These are phyloP conservation scores for Aspergillus tanneri DNA, from an alignment of 2,329 filamentous ascomycete species.

Conservation along the genomic window DNA sequence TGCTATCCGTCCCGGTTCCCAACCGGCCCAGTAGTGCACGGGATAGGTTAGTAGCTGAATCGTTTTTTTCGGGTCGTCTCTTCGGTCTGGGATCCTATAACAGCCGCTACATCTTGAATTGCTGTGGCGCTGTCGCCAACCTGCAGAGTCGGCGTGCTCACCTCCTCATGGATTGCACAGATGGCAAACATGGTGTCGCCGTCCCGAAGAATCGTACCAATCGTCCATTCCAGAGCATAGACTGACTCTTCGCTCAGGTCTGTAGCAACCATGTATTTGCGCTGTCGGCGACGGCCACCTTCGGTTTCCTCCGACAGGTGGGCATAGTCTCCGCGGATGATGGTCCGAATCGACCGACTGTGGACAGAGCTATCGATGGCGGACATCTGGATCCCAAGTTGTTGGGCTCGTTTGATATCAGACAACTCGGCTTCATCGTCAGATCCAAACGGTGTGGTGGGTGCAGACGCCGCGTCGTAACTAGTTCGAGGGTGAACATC, in stretches of 20 bases:
- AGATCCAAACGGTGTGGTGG: constrained; percentile 67
- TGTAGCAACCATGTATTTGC: constrained; percentile 93
- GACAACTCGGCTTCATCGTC: constrained; percentile 82
- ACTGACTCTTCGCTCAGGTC: constrained; percentile 92
- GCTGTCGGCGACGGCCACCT: constrained; percentile 72
- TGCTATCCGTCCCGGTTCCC: constrained; percentile 40
- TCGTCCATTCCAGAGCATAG: constrained; percentile 95
- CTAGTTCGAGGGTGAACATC: constrained; percentile 78
- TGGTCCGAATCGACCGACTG: constrained; percentile 81
- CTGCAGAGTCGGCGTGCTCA: constrained; percentile 46
- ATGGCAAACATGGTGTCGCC: constrained; percentile 92
- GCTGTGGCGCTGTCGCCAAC: constrained; percentile 71
- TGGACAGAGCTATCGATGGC: constrained; percentile 70
- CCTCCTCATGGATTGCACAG: constrained; percentile 89
- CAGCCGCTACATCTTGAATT: constrained; percentile 71
- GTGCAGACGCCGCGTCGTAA: constrained; percentile 66
- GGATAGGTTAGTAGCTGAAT: constrained; percentile 29
- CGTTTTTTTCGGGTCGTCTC: constrained; percentile 51
- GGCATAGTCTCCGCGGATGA: constrained; percentile 82
- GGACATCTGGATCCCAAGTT: constrained; percentile 76
- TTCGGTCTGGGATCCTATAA: constrained; percentile 61
- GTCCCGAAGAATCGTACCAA: constrained; percentile 89
- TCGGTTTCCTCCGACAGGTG: constrained; percentile 72
- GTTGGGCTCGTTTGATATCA: constrained; percentile 85
- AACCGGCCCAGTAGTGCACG: constrained; percentile 35